Base-by-base conservation (phyloP, 306 rosid species). In the Malus orientalis region DNA sequence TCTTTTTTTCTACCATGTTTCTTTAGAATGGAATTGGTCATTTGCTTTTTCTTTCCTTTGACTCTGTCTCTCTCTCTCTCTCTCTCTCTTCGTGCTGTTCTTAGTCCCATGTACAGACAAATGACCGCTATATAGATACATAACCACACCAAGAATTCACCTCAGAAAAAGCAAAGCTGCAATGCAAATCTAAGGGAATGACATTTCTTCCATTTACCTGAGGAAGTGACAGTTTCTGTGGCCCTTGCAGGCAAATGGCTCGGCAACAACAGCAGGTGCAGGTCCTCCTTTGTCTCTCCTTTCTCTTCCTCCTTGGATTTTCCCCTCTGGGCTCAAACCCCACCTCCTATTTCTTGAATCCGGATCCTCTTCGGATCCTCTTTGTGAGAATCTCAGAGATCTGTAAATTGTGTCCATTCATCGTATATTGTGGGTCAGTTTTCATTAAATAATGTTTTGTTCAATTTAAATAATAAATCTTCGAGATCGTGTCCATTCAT, bases 241-340 rank as follows among this genome's bases (percentile, higher is more conserved):
- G 25, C 60, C 77, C 22, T 58, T 40, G 51, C 51, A 75, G 81
- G 57, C 79, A 89, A 49, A 49, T 93, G 97, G 87, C 88, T 83
- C 85, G 78, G 60, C 62, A 57, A 22, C 88, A 79, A 61, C 88
- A 81, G 38, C 38, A 36, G 7, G 2, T 36, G 89, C 88, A 82
- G 90, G 85, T 87, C 74, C 40, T 79, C 30, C 27, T 38, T 77
- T 82, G 87, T 36, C 38, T 87, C 88, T 57, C 74, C 71, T 70
- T 25, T 71, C 64, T 29, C 70, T 54, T 75, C 85, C 76, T 32
- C 44, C 67, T 84, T 85, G 84, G 72, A 67, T 79, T 89, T 88
- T 87, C 81, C 81, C 32, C 60, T 30, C 29, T 64, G 36, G 66
- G 66, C 33, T 78, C n/a, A 30, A 20, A 57, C n/a, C 27, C 61